These are phyloP conservation scores for Delonix regia DNA, from an alignment of 306 rosid genomes.

Conservation along the genomic window DNA sequence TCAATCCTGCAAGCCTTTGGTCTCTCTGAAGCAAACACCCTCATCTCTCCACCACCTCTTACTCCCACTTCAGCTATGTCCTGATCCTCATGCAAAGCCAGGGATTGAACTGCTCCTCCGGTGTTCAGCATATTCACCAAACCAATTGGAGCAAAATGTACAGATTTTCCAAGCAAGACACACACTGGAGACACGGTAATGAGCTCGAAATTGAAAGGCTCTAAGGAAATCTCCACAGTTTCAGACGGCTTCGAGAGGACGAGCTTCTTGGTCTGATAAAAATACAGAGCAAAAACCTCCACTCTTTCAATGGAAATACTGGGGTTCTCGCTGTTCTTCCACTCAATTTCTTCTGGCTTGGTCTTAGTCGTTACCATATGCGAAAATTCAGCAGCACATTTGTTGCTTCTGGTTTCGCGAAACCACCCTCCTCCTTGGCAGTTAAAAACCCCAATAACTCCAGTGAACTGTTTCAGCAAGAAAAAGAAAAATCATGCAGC, in stretches of 20 bases:
- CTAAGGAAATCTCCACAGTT: constrained; percentile 62
- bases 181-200: constrained; percentile 71
- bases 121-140: constrained; percentile 85
- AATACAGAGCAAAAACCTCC: constrained; percentile 63
- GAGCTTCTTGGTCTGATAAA: constrained; percentile 63
- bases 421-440: constrained; percentile 99
- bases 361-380: constrained; percentile 59
- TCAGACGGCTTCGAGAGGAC: constrained; percentile 55
- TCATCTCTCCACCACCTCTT: constrained; percentile 79
- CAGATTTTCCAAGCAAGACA: constrained; percentile 37
- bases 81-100: constrained; percentile 48
- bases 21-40: constrained; percentile 67
- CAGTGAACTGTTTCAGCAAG: constrained; percentile 54
- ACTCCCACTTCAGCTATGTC: constrained; percentile 56
- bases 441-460: constrained; percentile 91
- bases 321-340: constrained; percentile 70
- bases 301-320: constrained; percentile 56
- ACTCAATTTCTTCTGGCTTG: constrained; percentile 70
- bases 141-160: constrained; percentile 83
- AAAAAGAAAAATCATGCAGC: not conserved
- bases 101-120: constrained; percentile 78
- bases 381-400: constrained; percentile 68
- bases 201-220: constrained; percentile 92
- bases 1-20: constrained; percentile 64
- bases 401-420: constrained; percentile 71